phyloP scores from a whole-genome alignment of 768 basidiomycete genomes.

The Collybia mongolica region DNA sequence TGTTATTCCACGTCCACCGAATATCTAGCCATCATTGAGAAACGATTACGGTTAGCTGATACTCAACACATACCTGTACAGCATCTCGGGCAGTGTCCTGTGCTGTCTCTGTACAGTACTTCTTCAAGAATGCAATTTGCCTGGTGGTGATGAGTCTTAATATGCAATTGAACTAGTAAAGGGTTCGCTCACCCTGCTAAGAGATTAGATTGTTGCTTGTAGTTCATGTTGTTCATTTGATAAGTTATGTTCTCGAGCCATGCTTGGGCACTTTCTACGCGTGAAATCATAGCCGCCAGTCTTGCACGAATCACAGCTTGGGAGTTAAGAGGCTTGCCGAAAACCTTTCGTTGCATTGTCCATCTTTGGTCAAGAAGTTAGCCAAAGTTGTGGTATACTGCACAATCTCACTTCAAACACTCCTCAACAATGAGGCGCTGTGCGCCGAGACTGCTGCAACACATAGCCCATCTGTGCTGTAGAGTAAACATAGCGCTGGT shows the following conservation, averaged over 20 bases:
- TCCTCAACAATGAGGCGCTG: conserved; percentile 61
- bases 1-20: conserved; percentile 85
- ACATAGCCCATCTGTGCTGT: conserved; percentile 69
- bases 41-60: neutral
- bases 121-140: conserved; percentile 80
- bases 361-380: conserved; percentile 52
- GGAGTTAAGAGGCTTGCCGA: conserved; percentile 82
- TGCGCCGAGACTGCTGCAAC: conserved; percentile 62
- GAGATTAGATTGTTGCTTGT: conserved; percentile 69
- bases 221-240: conserved; percentile 86
- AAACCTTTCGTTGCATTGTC: conserved; percentile 84
- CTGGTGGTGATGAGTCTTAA: conserved; percentile 24
- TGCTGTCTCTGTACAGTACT: conserved; percentile 69
- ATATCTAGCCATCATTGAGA: conserved; percentile 42
- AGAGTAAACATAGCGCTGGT: too few species aligned
- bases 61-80: conserved; percentile 27
- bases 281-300: conserved; percentile 76
- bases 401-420: conserved; percentile 44
- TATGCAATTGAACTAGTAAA: neutral
- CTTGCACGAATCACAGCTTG: conserved; percentile 89
- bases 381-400: neutral
- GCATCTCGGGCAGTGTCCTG: conserved; percentile 83
- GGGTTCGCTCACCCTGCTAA: conserved; percentile 60
- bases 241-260: conserved; percentile 86
- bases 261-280: conserved; percentile 65